These are phyloP conservation scores for Fusarium mexicanum DNA, from an alignment of 2,329 filamentous ascomycete species.

Conservation along the genomic window DNA sequence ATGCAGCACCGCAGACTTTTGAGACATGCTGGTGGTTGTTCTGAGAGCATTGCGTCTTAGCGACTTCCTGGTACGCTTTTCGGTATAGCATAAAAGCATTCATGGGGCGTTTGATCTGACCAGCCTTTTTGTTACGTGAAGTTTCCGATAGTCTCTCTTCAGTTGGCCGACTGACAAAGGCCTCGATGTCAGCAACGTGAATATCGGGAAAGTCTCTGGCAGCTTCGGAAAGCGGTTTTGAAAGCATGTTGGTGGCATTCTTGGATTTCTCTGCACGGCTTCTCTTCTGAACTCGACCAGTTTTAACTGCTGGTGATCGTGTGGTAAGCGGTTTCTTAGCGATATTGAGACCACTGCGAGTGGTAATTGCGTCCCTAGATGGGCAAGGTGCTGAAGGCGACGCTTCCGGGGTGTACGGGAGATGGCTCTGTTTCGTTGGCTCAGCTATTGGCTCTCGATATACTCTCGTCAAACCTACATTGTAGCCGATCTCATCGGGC, in stretches of 20 bases:
- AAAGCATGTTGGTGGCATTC: conserved; percentile 60
- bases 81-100: conserved; percentile 99
- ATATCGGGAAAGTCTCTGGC: conserved; percentile 70
- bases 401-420: conserved; percentile 57
- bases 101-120: conserved; percentile 90
- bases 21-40: conserved; percentile 97
- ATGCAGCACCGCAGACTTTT: conserved; percentile 84
- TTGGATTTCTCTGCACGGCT: conserved; percentile 45
- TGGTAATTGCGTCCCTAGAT: conserved; percentile 45
- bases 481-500: conserved; percentile 35
- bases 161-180: conserved; percentile 77
- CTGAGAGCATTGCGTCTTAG: conserved; percentile 81
- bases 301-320: conserved; percentile 28
- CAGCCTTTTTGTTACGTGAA: conserved; percentile 70
- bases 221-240: conserved; percentile 75
- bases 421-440: conserved; percentile 21
- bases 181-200: conserved; percentile 79
- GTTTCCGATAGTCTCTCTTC: conserved; percentile 75
- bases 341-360: conserved; percentile 50
- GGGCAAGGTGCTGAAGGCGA: conserved; percentile 56
- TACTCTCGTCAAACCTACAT: conserved; percentile 18
- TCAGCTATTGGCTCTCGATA: background rate
- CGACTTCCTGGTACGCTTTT: conserved; percentile 88
- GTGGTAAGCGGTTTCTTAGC: conserved; percentile 32
- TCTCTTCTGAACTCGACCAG: conserved; percentile 38